Base-by-base conservation (phyloP, 1,139 yeast genomes). In the Barnettozyma hawaiiensis region DNA sequence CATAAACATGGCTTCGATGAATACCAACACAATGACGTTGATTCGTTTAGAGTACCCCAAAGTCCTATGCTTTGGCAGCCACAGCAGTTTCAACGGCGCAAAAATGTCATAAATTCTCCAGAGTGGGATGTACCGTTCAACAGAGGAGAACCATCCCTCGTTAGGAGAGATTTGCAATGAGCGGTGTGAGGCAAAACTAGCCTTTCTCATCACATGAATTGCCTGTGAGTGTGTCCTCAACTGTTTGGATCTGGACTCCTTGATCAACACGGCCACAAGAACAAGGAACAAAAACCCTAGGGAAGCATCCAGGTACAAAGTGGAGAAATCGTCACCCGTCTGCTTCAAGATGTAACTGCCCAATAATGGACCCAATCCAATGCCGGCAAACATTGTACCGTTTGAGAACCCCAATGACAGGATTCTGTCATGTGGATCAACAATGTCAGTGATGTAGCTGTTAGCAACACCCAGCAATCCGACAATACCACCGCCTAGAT, bases 371-470 rank as follows among this genome's bases (percentile, higher is more conserved):
- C 92, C 92, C 14, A 73, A 22, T 1, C 83, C 80, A 48, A 79
- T 58, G 0, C 90, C 90, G 5, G 71, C 65, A 53, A 73, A 81
- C 46, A 82, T 55, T 20, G 75, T 63, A 0, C 89, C 86, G 43
- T 73, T 68, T 24, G 75, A 62, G 29, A 74, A 60, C 0, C 89
- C 86, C 48, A 84, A 64, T 2, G 72, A 65, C 41, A 73, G 71
- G 15, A 77, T 73, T 46, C 92, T 63, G 41, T 71, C 65, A 27
- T 65, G 66, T 1, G 81, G 71, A 14, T 75, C 78, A 12, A 76
- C 78, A 37, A 81, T 75, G 60, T 85, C 94, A 5, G 84, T 68
- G 23, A 82, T 68, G 54, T 82, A 84, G 39, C 85, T 72, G 50
- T 75, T 75, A 14, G 73, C 63, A 24, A 82, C 57, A n/a, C 81